These are phyloP conservation scores for Pseudonitzschia pungens DNA, from an alignment of 108 stramenopile species.

Conservation along the genomic window DNA sequence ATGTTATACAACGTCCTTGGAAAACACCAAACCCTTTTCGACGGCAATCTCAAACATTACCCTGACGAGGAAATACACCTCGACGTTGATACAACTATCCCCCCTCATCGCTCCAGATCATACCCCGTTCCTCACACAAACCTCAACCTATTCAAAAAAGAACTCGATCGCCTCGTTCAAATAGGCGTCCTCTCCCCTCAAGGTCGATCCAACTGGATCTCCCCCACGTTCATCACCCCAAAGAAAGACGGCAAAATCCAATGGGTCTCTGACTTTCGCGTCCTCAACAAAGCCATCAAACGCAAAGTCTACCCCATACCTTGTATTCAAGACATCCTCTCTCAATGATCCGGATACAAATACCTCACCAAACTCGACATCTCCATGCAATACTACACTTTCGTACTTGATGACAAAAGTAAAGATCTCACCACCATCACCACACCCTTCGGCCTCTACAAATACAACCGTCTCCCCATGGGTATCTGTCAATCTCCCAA, in stretches of 20 bases:
- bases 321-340: conserved; percentile 18
- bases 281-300: conserved; percentile 27
- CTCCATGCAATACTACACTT: conserved; percentile 33
- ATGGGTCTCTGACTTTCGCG: conserved; percentile 43
- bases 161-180: conserved; percentile 31
- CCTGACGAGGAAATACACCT: neutral
- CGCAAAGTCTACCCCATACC: conserved; percentile 19
- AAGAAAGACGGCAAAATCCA: conserved; percentile 40
- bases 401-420: neutral
- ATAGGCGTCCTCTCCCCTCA: conserved; percentile 15
- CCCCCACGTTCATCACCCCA: conserved; percentile 39
- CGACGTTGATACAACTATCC: neutral
- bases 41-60: neutral
- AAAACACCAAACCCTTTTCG: neutral
- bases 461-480: conserved; percentile 48
- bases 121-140: neutral
- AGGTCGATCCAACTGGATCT: conserved; percentile 25
- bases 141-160: conserved; percentile 23
- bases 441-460: conserved; percentile 45
- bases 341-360: conserved; percentile 7
- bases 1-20: neutral
- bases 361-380: conserved; percentile 31
- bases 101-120: neutral
- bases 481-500: conserved; percentile 36
- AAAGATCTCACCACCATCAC: conserved; percentile 34